Evolutionary conservation across 2,329 filamentous ascomycete species (phyloP).

Genomic region (Neopestalotiopsis sp.): DNA sequence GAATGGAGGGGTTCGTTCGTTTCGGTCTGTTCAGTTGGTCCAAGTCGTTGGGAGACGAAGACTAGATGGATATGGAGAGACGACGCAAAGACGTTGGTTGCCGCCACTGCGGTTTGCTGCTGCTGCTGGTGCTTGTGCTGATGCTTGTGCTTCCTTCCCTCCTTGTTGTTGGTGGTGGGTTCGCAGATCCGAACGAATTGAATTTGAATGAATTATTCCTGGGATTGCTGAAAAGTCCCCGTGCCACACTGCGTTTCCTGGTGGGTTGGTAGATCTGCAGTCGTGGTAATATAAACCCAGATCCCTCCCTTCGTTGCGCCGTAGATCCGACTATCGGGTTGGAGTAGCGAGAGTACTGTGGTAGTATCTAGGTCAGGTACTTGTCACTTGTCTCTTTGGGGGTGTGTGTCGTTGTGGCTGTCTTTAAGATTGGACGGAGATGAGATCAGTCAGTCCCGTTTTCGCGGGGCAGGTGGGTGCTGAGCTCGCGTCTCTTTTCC

Average conservation of each 20-base stretch:
- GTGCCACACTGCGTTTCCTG: not conserved
- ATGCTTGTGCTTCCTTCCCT: not conserved
- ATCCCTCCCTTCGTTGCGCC: not conserved
- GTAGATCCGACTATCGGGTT: slow-evolving; percentile 1
- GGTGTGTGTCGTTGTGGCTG: not conserved
- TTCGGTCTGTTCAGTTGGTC: not conserved
- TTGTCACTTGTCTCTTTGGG: not conserved
- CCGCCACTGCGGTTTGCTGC: not conserved
- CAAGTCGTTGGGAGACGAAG: too few relatives aligned
- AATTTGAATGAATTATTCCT: not conserved
- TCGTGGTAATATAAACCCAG: not conserved
- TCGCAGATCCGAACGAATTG: not conserved
- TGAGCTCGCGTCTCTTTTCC: too few relatives aligned
- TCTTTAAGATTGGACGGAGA: too few relatives aligned
- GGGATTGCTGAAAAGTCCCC: not conserved
- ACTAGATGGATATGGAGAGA: too few relatives aligned
- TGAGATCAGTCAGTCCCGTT: too few relatives aligned
- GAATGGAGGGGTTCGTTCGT: not conserved
- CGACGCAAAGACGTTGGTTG: too few relatives aligned
- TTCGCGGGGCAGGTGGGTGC: too few relatives aligned
- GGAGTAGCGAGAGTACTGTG: not conserved
- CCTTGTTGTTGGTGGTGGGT: not conserved
- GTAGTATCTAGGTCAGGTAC: not conserved
- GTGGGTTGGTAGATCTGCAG: not conserved
- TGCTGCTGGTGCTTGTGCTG: not conserved